Base-by-base conservation (phyloP, 2,329 filamentous ascomycete species). In the Nemania serpens region DNA sequence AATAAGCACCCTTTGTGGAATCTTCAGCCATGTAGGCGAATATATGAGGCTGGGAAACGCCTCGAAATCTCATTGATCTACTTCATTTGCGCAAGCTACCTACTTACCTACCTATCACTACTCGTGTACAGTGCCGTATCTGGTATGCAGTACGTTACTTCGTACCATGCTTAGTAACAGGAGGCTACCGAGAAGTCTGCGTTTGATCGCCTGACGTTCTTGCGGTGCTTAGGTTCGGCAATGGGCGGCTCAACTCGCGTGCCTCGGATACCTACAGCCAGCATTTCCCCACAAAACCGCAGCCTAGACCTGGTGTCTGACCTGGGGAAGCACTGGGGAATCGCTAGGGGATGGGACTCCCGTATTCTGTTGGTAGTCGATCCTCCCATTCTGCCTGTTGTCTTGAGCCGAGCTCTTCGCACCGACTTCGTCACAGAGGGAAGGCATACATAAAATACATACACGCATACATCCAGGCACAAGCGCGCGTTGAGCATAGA, bases 161-260 rank as follows among this genome's bases (percentile, higher is more conserved):
- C 4, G 17, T 11, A n/a, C n/a, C n/a, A n/a, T n/a, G n/a, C 41
- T 43, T 3, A 20, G 15, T 7, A 29, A 7, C 25, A 29, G 3
- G 25, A 20, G n/a, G 15, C 41, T 47, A 17, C 17, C 5, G 11
- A 43, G 4, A n/a, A 46, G 12, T 29, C n/a, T 43, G 51, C 49
- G 37, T 43, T 25, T 55, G 42, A 54, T 56, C 29, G 25, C 18
- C 34, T 53, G 18, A 17, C 2, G 34, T 15, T 39, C 45, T 13
- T 20, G 42, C 33, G 39, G 29, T 64, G 64, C 62, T 66, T 67
- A 67, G 59, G 61, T 37, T 52, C 65, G 70, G 70, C 69, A 70
- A 70, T 70, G 67, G 59, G 57, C 70, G 66, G 65, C 59, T 59
- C 42, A 48, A 13, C 15, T 12, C 11, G 15, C 11, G 11, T n/a